Evolutionary conservation across 352 stramenopile species (phyloP).

Genomic region (Pythium plurisporium): DNA sequence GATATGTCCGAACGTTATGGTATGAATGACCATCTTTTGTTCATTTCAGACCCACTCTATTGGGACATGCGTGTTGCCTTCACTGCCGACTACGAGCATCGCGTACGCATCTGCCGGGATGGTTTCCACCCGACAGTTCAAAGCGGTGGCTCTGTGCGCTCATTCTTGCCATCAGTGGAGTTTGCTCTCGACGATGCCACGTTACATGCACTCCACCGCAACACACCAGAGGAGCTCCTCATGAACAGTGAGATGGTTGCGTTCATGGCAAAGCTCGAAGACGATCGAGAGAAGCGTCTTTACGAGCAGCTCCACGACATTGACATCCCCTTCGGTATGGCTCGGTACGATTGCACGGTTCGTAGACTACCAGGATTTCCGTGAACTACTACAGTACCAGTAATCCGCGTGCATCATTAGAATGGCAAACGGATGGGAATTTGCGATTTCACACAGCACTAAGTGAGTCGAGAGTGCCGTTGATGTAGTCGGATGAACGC

Average conservation of each 20-base stretch:
- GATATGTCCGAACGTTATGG: not conserved
- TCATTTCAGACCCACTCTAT: conserved; percentile 17
- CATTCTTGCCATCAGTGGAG: not conserved
- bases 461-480: too few species aligned
- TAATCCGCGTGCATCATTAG: too few species aligned
- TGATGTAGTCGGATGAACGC: too few species aligned
- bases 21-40: not conserved
- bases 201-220: conserved; percentile 3
- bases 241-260: not conserved
- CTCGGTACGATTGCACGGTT: conserved; percentile 19
- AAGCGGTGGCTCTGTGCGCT: not conserved
- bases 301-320: conserved; percentile 18
- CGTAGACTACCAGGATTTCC: conserved; percentile 11
- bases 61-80: conserved; percentile 25
- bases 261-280: conserved; percentile 20
- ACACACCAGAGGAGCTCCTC: not conserved
- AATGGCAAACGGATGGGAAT: too few species aligned
- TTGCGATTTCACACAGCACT: too few species aligned
- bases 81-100: conserved; percentile 10
- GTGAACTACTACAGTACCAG: too few species aligned
- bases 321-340: conserved; percentile 11
- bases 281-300: conserved; percentile 14
- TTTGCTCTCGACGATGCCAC: conserved; percentile 13
- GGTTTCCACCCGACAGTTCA: conserved; percentile 1
- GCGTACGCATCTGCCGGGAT: conserved; percentile 18